phyloP scores from a whole-genome alignment of 345 rosid genomes.

The Combretum micranthum region DNA sequence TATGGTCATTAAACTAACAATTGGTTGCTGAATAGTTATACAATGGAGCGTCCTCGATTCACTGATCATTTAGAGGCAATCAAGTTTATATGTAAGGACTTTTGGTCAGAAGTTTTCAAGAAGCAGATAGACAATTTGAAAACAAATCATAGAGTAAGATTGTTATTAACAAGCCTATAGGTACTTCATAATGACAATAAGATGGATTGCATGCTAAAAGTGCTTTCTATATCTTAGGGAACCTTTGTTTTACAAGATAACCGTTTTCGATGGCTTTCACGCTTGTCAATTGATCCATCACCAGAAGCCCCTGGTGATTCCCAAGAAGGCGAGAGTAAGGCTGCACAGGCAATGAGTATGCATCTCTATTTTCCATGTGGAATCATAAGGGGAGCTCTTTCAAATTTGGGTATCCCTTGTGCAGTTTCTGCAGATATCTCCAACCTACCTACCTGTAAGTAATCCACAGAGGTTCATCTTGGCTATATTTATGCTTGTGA shows the following conservation, averaged over 20 bases:
- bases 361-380: slow-evolving; percentile 92
- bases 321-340: slow-evolving; percentile 61
- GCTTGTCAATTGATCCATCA: slow-evolving; percentile 56
- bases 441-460: slow-evolving; percentile 90
- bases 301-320: slow-evolving; percentile 32
- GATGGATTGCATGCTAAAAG: no score
- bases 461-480: slow-evolving; percentile 4
- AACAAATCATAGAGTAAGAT: slow-evolving; percentile 82
- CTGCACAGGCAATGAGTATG: slow-evolving; percentile 75
- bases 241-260: slow-evolving; percentile 98
- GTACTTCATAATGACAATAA: no score
- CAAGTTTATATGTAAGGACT: slow-evolving; percentile 97
- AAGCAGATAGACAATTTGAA: slow-evolving; percentile 96
- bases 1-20: no score
- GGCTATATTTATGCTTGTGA: background rate
- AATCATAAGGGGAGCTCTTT: slow-evolving; percentile 94
- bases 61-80: slow-evolving; percentile 90
- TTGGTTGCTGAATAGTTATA: slow-evolving; percentile 37
- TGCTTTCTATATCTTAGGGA: slow-evolving; percentile 46
- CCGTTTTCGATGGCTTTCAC: slow-evolving; percentile 80
- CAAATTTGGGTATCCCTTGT: slow-evolving; percentile 92
- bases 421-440: slow-evolving; percentile 96
- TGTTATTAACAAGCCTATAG: no score
- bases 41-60: slow-evolving; percentile 93
- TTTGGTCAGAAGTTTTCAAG: slow-evolving; percentile 97